Percentiles rank a stretch among this genome's conserved stretches.
These are phyloP conservation scores for Diaporthe capsici DNA, from an alignment of 2,329 filamentous ascomycete species.

Conservation along the genomic window DNA sequence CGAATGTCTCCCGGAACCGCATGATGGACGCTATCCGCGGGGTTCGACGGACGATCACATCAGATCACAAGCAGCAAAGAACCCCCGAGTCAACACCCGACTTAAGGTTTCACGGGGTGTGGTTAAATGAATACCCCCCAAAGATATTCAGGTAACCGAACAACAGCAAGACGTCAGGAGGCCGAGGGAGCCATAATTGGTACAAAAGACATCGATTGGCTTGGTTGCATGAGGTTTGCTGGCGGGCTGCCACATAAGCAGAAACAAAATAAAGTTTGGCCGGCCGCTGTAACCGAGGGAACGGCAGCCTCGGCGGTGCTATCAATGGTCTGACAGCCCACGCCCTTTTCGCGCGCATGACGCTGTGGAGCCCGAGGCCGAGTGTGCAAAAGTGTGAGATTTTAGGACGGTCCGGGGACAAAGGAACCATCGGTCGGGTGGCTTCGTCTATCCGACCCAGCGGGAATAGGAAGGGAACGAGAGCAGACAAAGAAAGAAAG, in stretches of 20 bases:
- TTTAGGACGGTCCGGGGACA: constrained; percentile 14
- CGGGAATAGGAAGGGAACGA: background rate
- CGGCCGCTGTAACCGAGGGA: constrained; percentile 11
- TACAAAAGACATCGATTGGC: background rate
- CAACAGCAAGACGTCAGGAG: background rate
- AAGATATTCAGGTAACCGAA: constrained; percentile 16
- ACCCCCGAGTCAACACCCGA: background rate
- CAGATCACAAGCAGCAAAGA: background rate
- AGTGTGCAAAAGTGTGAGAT: constrained; percentile 6
- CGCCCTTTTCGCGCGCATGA: constrained; percentile 9
- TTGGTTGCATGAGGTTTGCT: background rate
- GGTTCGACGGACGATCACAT: background rate
- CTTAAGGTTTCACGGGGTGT: background rate
- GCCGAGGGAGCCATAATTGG: no score
- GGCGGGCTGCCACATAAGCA: background rate
- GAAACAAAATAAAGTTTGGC: constrained; percentile 2
- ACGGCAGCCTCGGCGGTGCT: constrained; percentile 12
- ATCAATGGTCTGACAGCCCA: constrained; percentile 2
- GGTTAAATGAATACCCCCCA: background rate
- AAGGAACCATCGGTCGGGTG: background rate
- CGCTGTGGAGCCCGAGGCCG: constrained; percentile 10
- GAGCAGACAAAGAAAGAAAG: background rate
- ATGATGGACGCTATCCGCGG: background rate
- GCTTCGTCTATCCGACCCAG: background rate
- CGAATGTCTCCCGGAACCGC: constrained; percentile 2